Conservation (phyloP, 2,329 filamentous ascomycete genomes). For the Fusarium avenaceum region DNA sequence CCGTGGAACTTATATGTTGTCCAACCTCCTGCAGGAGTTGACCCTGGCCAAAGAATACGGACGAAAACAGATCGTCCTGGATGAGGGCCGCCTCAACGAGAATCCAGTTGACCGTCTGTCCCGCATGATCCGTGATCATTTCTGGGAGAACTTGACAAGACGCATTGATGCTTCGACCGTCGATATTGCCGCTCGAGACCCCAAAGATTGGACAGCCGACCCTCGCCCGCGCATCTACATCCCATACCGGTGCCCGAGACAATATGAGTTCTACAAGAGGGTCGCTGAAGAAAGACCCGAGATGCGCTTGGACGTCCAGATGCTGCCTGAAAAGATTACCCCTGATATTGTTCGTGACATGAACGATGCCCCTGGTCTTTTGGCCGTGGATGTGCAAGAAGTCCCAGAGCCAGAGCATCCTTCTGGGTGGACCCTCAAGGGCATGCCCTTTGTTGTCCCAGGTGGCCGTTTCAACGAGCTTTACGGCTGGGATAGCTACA, state of each 20-base stretch:
- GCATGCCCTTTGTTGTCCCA: slow-evolving; percentile 95
- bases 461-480: slow-evolving; percentile 98
- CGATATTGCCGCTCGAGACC: slow-evolving; percentile 86
- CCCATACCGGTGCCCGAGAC: slow-evolving; percentile 84
- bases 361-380: slow-evolving; percentile 87
- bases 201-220: slow-evolving; percentile 95
- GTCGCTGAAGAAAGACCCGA: slow-evolving; percentile 85
- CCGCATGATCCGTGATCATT: slow-evolving; percentile 87
- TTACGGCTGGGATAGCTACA: slow-evolving; percentile 99
- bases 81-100: slow-evolving; percentile 92
- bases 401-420: slow-evolving; percentile 68
- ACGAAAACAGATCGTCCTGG: slow-evolving; percentile 88
- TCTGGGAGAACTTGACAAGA: slow-evolving; percentile 92
- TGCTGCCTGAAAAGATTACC: slow-evolving; percentile 82
- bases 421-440: slow-evolving; percentile 79
- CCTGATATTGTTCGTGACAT: slow-evolving; percentile 84
- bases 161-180: slow-evolving; percentile 91
- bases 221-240: slow-evolving; percentile 93
- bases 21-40: slow-evolving; percentile 94
- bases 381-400: slow-evolving; percentile 91
- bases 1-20: slow-evolving; percentile 96
- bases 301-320: slow-evolving; percentile 86
- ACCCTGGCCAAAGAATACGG: slow-evolving; percentile 92
- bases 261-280: slow-evolving; percentile 88
- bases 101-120: slow-evolving; percentile 92